Conservation (phyloP, 2,329 filamentous ascomycete species). For the Aspergillus brasiliensis region DNA sequence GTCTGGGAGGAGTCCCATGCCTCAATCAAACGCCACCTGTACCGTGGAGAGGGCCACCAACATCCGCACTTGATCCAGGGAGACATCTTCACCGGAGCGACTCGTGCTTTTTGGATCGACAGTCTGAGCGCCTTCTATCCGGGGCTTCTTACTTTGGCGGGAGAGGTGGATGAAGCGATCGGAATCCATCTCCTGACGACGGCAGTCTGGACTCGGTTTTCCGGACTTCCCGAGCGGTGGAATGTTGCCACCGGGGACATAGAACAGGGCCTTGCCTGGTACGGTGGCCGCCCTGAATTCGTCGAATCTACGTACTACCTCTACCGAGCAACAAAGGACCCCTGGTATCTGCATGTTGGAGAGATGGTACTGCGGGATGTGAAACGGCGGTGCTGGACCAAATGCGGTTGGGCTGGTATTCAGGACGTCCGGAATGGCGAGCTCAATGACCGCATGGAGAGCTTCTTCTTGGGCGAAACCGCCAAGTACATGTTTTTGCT, state of each 20-base stretch:
- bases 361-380: conserved; percentile 95
- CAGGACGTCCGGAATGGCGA: conserved; percentile 81
- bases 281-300: conserved; percentile 93
- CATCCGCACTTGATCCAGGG: conserved; percentile 93
- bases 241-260: conserved; percentile 81
- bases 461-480: conserved; percentile 96
- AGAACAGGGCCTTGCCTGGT: conserved; percentile 87
- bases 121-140: conserved; percentile 95
- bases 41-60: conserved; percentile 71
- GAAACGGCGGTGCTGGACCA: conserved; percentile 81
- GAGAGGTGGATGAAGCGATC: conserved; percentile 87
- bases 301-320: conserved; percentile 96
- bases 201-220: conserved; percentile 91
- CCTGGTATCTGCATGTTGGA: conserved; percentile 93
- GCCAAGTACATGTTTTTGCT: conserved; percentile 93
- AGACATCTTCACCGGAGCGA: conserved; percentile 83
- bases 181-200: conserved; percentile 88
- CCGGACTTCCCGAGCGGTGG: conserved; percentile 93
- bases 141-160: conserved; percentile 80
- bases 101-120: conserved; percentile 92
- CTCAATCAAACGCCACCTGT: conserved; percentile 88
- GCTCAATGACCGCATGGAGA: conserved; percentile 94
- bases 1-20: conserved; percentile 85
- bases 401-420: conserved; percentile 90
- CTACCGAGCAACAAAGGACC: conserved; percentile 90